Conservation (phyloP, 2,329 filamentous ascomycete species). For the Trichocomaceae sp. region DNA sequence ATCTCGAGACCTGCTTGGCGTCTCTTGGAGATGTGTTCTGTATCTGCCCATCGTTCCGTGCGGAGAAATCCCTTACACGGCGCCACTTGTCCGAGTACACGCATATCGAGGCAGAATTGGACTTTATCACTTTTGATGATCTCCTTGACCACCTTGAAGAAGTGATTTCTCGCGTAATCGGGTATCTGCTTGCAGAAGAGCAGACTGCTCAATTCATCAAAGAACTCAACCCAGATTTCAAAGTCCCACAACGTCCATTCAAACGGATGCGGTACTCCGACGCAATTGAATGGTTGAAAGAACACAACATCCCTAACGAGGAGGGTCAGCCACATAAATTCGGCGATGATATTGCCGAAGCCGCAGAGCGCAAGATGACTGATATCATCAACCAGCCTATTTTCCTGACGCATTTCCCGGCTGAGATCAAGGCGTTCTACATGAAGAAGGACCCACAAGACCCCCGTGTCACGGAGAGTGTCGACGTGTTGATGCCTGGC, state of each 20-base stretch:
- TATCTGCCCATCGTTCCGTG: conserved; percentile 97
- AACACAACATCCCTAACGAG: conserved; percentile 88
- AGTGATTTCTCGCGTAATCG: conserved; percentile 79
- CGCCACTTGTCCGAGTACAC: conserved; percentile 95
- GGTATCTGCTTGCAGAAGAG: conserved; percentile 67
- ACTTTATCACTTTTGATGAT: conserved; percentile 90
- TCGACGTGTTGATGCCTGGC: conserved; percentile 82
- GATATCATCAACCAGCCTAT: conserved; percentile 94
- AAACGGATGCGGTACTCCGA: conserved; percentile 91
- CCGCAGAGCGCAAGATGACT: conserved; percentile 93
- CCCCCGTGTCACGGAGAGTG: conserved; percentile 79
- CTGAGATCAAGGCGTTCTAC: conserved; percentile 98
- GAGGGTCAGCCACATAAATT: conserved; percentile 84
- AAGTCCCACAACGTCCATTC: conserved; percentile 76
- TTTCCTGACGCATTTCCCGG: conserved; percentile 94
- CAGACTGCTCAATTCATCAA: conserved; percentile 66
- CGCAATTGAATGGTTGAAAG: conserved; percentile 87
- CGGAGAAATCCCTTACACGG: conserved; percentile 90
- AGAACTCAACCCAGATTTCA: conserved; percentile 85
- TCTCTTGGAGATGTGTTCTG: conserved; percentile 94
- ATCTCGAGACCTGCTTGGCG: conserved; percentile 89
- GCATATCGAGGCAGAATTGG: conserved; percentile 91
- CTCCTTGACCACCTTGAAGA: conserved; percentile 81
- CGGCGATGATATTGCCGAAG: conserved; percentile 96
- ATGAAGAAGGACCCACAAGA: conserved; percentile 86